A percentile compares a stretch with the other conserved stretches of the same genome.
Conservation (phyloP, 2,329 filamentous ascomycete genomes). For the Blastomyces gilchristii region DNA sequence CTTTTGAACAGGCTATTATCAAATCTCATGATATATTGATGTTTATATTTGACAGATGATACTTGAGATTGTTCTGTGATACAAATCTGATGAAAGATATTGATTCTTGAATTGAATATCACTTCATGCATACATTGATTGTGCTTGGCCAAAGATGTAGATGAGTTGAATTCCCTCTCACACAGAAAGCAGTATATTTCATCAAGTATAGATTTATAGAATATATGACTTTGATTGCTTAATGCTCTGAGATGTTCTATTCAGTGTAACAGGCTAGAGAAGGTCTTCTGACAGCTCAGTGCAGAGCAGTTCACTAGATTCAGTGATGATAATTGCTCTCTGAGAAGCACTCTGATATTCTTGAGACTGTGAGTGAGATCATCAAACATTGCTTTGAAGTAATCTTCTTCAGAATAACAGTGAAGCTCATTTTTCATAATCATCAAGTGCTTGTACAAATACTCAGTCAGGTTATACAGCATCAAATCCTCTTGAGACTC, state of each 20-base stretch:
- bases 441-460: slow-evolving; percentile 2
- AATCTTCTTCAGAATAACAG: not conserved
- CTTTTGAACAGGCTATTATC: too few species aligned
- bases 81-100: too few species aligned
- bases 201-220: slow-evolving; percentile 7
- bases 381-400: not conserved
- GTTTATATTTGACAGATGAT: too few species aligned
- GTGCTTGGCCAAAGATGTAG: not conserved
- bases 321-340: not conserved
- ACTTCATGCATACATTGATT: not conserved
- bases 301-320: not conserved
- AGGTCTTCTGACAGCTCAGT: not conserved
- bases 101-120: not conserved
- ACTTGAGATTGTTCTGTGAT: too few species aligned
- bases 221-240: slow-evolving; percentile 1
- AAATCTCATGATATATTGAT: too few species aligned
- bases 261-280: not conserved
- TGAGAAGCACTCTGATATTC: not conserved
- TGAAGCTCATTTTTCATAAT: slow-evolving; percentile 5
- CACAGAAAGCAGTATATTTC: slow-evolving; percentile 7
- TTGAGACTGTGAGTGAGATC: slow-evolving; percentile 1
- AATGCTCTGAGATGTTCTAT: not conserved
- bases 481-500: slow-evolving; percentile 2
- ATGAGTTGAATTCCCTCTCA: not conserved
- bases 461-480: slow-evolving; percentile 5